Conservation (phyloP, 1,284 basidiomycete species). For the Boletellus deceptivus region DNA sequence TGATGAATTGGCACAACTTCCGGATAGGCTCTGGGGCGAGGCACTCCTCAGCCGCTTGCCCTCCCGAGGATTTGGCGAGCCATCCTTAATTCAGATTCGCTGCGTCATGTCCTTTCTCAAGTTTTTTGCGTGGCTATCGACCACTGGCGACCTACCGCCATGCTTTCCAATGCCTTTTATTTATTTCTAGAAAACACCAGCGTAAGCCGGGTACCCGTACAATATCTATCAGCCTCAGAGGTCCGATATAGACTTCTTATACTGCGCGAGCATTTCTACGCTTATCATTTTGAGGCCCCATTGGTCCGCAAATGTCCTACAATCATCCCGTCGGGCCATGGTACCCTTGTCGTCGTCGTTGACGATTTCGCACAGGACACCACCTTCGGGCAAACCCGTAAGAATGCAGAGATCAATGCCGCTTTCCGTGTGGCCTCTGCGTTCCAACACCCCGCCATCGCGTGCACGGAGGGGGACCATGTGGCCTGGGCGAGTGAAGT, state of each 20-base stretch:
- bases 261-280: conserved; percentile 74
- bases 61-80: no score
- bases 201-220: no score
- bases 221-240: conserved; percentile 1
- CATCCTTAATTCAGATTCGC: no score
- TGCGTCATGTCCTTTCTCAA: no score
- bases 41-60: no score
- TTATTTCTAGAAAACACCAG: no score
- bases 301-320: conserved; percentile 85
- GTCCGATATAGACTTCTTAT: conserved; percentile 23
- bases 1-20: no score
- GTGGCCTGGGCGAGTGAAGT: conserved; percentile 94
- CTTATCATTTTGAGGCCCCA: conserved; percentile 95
- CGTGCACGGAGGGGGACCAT: conserved; percentile 91
- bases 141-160: no score
- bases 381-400: conserved; percentile 75
- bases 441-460: conserved; percentile 78
- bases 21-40: no score
- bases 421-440: conserved; percentile 94
- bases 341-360: conserved; percentile 87
- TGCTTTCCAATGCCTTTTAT: no score
- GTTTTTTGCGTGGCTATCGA: no score
- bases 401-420: conserved; percentile 86
- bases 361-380: conserved; percentile 93
- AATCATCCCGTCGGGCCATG: conserved; percentile 97